Evolutionary conservation across 257 asterid genomes (phyloP), one percentile per base, ranked within the genome.

Genomic region (Nyctanthes arbortristis): DNA sequence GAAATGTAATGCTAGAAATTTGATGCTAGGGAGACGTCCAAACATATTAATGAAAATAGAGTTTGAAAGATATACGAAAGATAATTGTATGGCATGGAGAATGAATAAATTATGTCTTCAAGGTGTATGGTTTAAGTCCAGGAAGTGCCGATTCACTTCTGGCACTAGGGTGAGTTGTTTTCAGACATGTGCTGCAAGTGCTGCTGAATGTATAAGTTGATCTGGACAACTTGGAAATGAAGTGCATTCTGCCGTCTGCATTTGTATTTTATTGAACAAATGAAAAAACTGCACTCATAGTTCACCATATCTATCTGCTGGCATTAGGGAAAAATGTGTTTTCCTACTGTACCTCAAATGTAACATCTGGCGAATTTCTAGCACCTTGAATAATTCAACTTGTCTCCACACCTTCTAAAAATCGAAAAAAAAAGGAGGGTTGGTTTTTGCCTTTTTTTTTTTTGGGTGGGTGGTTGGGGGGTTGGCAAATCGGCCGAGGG

Each of bases 1-100:
- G 31, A 68, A 60, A 52, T 7, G 20, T 73, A 72, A 71, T 66
- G 30, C 75, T 70, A 25, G 67, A 65, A 66, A 4, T 56, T 72
- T 47, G 52, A 47, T 40, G 29, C 18, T 75, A 31, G 65, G 36
- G 31, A 62, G 16, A 52, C 59, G 31, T 55, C 39, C 31, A 31
- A 56, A 71, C 57, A 61, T 63, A 45, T 34, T 18, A 52, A 65
- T 52, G 63, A 25, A 55, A 9, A 64, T 34, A n/a, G 65, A 64
- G 18, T 66, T 76, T 6, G 62, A 71, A 65, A 35, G n/a, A n/a
- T n/a, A n/a, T 66, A 55, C 5, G 49, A 56, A 56, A 54, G 66
- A 49, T 37, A 55, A 58, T 58, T 45, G 43, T 14, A 45, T 4
- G n/a, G 2, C 47, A 3, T 14, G 60, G 68, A 54, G 61, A 55